Evolutionary conservation across 768 basidiomycete species (phyloP).

Genomic region (Exsudoporus frostii): DNA sequence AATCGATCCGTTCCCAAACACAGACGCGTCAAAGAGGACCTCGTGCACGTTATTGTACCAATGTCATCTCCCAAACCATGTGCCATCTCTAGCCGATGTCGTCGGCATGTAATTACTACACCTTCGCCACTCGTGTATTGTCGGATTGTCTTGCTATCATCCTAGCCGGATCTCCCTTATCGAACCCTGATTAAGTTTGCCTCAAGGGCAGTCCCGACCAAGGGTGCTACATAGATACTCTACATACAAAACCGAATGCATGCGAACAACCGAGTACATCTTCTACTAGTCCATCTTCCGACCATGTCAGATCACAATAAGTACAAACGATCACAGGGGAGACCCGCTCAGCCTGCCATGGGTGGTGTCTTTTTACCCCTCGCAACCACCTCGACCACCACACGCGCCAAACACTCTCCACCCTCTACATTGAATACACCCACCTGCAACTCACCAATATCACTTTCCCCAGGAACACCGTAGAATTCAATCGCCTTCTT

Average conservation of each 20-base stretch:
- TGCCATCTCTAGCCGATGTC: constrained; percentile 11
- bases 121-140: constrained; percentile 14
- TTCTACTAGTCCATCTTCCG: constrained; percentile 6
- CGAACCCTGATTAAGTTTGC: background rate
- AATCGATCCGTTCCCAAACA: background rate
- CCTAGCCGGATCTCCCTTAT: background rate
- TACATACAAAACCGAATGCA: constrained; percentile 24
- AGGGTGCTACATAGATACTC: constrained; percentile 5
- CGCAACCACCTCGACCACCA: constrained; percentile 54
- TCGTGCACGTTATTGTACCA: constrained; percentile 26
- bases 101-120: constrained; percentile 27
- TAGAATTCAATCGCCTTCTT: constrained; percentile 54
- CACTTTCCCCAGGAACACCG: constrained; percentile 47
- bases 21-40: constrained; percentile 18
- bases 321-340: constrained; percentile 11
- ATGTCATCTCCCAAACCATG: constrained; percentile 16
- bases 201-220: constrained; percentile 1
- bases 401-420: constrained; percentile 50
- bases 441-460: constrained; percentile 53
- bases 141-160: constrained; percentile 11
- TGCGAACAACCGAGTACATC: constrained; percentile 13
- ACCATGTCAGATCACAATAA: constrained; percentile 8
- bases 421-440: constrained; percentile 53
- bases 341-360: constrained; percentile 27
- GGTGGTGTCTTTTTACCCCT: constrained; percentile 28